Percentiles rank a stretch among this genome's conserved stretches.
Evolutionary conservation across 139 green algal species (phyloP).

Genomic region (Nannochloris sp.): DNA sequence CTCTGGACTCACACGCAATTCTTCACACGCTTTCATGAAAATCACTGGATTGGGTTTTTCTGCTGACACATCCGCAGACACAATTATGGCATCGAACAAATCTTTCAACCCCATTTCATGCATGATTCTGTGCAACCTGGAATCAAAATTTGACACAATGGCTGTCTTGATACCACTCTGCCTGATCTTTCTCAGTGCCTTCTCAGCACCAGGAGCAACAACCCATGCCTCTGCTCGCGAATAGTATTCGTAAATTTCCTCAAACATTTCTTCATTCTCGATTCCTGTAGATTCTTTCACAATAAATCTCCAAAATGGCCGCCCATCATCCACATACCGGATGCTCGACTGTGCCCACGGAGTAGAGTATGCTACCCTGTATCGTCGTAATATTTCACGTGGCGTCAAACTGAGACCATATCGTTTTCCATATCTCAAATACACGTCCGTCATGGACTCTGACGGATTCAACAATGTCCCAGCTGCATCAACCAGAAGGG

Average conservation of each 20-base stretch:
- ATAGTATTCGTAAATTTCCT: conserved; percentile 65
- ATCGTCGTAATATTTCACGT: conserved; percentile 49
- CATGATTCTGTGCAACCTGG: conserved; percentile 70
- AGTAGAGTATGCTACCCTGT: conserved; percentile 57
- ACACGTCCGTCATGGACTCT: conserved; percentile 53
- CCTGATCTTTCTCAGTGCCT: conserved; percentile 40
- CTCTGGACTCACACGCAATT: conserved; percentile 33
- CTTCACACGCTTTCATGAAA: conserved; percentile 52
- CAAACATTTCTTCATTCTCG: conserved; percentile 26
- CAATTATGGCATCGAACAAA: conserved; percentile 72
- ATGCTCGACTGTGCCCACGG: conserved; percentile 43
- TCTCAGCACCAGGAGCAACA: conserved; percentile 36
- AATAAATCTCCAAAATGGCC: conserved; percentile 59
- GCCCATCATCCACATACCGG: conserved; percentile 65
- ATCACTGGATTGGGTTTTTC: conserved; percentile 87
- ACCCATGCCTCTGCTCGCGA: conserved; percentile 40
- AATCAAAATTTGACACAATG: conserved; percentile 88
- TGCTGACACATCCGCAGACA: conserved; percentile 61
- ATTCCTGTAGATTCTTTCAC: conserved; percentile 43
- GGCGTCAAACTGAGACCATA: conserved; percentile 41
- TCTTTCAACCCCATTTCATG: conserved; percentile 34
- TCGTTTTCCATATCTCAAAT: conserved; percentile 38
- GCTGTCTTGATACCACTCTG: conserved; percentile 43
- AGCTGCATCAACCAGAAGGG: conserved; percentile 52
- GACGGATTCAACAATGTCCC: conserved; percentile 50